Evolutionary conservation across 345 rosid species (phyloP).

Genomic region (Aurinia saxatilis): DNA sequence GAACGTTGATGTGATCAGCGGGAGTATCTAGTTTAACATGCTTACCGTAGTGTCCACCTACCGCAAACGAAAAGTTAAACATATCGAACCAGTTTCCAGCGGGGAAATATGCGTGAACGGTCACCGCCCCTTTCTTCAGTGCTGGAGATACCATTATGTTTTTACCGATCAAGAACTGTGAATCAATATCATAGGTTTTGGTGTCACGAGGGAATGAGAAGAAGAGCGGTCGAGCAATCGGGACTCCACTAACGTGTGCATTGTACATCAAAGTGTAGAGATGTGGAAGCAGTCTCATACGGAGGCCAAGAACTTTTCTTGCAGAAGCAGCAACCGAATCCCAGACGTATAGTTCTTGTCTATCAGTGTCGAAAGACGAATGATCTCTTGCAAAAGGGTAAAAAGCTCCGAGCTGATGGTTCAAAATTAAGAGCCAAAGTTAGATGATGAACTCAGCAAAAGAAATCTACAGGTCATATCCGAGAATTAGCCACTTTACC

Average conservation of each 20-base stretch:
- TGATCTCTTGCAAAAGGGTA: constrained; percentile 85
- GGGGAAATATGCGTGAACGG: constrained; percentile 55
- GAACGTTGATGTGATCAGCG: constrained; percentile 49
- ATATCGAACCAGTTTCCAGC: constrained; percentile 67
- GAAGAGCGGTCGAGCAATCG: constrained; percentile 73
- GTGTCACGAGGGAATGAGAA: constrained; percentile 60
- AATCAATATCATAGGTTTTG: constrained; percentile 38
- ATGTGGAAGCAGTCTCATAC: constrained; percentile 59
- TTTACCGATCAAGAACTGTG: constrained; percentile 55
- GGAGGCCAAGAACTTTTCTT: constrained; percentile 56
- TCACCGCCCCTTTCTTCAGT: constrained; percentile 24
- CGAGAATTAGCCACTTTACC: constrained; percentile 28
- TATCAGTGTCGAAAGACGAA: constrained; percentile 18
- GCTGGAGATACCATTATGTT: constrained; percentile 62
- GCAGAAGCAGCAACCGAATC: constrained; percentile 67
- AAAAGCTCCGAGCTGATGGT: constrained; percentile 63
- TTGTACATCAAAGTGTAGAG: constrained; percentile 62
- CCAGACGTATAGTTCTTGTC: constrained; percentile 75
- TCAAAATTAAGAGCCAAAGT: not conserved
- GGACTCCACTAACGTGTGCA: constrained; percentile 51
- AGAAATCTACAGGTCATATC: not conserved
- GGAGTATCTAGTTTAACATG: constrained; percentile 42
- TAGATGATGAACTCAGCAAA: constrained; percentile 4
- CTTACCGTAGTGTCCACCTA: constrained; percentile 31
- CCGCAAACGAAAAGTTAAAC: constrained; percentile 45